Evolutionary conservation across 2,329 filamentous ascomycete species (phyloP).

Genomic region (Ustulina deusta): DNA sequence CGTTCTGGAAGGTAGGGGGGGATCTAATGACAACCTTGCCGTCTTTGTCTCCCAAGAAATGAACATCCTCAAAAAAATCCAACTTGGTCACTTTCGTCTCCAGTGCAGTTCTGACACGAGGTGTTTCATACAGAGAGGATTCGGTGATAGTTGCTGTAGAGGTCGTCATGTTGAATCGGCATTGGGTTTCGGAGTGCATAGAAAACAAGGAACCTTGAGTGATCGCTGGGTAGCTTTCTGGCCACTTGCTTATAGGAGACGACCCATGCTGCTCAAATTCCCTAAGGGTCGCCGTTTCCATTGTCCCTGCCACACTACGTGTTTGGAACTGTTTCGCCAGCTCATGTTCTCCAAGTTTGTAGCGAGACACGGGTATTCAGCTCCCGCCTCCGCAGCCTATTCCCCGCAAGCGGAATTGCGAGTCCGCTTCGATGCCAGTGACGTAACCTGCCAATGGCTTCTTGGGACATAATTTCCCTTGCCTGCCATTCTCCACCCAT

Average conservation of each 20-base stretch:
- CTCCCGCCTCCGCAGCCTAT: background rate
- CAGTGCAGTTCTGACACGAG: background rate
- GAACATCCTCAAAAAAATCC: background rate
- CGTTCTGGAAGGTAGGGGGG: background rate
- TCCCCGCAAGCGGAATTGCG: background rate
- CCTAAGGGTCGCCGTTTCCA: too few relatives aligned
- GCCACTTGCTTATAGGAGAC: background rate
- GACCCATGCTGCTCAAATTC: background rate
- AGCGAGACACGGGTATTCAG: background rate
- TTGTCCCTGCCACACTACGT: background rate
- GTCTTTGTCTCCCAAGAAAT: background rate
- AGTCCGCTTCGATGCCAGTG: background rate
- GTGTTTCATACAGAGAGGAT: background rate
- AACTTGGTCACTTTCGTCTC: background rate
- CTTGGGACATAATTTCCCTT: background rate
- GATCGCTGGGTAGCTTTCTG: background rate
- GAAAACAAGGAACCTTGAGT: background rate
- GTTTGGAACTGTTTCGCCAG: background rate
- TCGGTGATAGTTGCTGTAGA: background rate
- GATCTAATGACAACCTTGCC: conserved; percentile 3
- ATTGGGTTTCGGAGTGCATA: background rate
- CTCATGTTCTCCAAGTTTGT: background rate
- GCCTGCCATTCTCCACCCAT: background rate
- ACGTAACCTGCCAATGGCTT: background rate
- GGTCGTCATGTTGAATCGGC: background rate